Evolutionary conservation across 2,329 filamentous ascomycete genomes (phyloP).

Genomic region (Verticillium dahliae): DNA sequence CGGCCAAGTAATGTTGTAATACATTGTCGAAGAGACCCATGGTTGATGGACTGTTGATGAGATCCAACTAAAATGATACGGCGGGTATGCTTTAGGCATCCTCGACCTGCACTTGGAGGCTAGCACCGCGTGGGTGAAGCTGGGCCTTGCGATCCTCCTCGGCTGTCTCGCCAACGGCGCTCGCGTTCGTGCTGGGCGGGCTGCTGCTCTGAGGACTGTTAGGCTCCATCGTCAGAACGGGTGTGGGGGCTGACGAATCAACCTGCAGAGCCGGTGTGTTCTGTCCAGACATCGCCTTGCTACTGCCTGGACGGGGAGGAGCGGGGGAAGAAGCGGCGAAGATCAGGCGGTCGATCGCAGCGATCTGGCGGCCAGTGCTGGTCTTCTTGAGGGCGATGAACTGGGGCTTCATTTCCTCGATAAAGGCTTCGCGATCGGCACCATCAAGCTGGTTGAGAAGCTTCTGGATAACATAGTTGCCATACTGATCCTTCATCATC

Average conservation of each 20-base stretch:
- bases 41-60: neutral
- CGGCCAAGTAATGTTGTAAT: neutral
- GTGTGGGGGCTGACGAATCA: conserved; percentile 54
- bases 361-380: conserved; percentile 60
- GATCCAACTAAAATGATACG: neutral
- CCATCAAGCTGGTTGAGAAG: conserved; percentile 52
- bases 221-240: conserved; percentile 59
- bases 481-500: conserved; percentile 85
- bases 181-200: conserved; percentile 56
- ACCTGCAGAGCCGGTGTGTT: conserved; percentile 26
- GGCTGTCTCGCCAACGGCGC: conserved; percentile 34
- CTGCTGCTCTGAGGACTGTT: conserved; percentile 64
- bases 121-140: conserved; percentile 5
- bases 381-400: conserved; percentile 57
- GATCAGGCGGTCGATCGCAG: conserved; percentile 55
- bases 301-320: neutral
- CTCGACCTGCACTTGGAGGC: conserved; percentile 19
- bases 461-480: conserved; percentile 96
- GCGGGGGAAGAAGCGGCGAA: conserved; percentile 7
- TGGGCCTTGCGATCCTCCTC: neutral
- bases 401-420: conserved; percentile 57
- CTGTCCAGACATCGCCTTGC: neutral
- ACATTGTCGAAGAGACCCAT: neutral
- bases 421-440: conserved; percentile 50
- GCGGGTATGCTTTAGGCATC: conserved; percentile 19